Evolutionary conservation across 371 early-diverging fungal species (phyloP).

Genomic region (Mucor sp.): DNA sequence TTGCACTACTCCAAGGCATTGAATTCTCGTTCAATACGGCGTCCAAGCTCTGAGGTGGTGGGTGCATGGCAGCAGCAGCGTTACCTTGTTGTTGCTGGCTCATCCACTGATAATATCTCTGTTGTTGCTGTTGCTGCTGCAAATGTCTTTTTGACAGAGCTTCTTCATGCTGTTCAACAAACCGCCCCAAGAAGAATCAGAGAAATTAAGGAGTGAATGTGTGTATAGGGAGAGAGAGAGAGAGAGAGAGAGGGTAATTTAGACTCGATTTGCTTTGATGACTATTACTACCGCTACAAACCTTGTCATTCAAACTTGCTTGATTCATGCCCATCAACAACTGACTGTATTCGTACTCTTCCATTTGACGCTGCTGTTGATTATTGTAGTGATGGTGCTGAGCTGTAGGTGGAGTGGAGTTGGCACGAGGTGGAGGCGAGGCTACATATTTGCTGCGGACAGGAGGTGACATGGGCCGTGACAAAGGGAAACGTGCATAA

Average conservation of each 20-base stretch:
- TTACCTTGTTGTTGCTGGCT: constrained; percentile 24
- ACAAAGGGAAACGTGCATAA: constrained; percentile 23
- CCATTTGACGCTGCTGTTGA: constrained; percentile 16
- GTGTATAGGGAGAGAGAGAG: no score
- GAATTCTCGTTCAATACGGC: constrained; percentile 32
- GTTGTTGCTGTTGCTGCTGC: constrained; percentile 24
- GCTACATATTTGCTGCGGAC: constrained; percentile 32
- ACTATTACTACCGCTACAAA: neutral
- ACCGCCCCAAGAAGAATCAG: neutral
- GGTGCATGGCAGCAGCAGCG: neutral
- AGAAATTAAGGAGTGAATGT: neutral
- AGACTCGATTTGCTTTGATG: neutral
- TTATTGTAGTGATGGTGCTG: constrained; percentile 15
- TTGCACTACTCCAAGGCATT: constrained; percentile 23
- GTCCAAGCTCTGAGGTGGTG: constrained; percentile 26
- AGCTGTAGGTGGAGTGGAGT: constrained; percentile 45
- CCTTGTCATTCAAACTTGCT: constrained; percentile 22
- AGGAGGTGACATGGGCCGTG: constrained; percentile 35
- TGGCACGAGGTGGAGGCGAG: constrained; percentile 44
- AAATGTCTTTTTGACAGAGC: constrained; percentile 16
- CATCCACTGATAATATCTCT: constrained; percentile 35
- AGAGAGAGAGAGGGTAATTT: neutral
- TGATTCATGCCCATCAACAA: constrained; percentile 20
- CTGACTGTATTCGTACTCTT: constrained; percentile 29
- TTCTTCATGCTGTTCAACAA: neutral